Evolutionary conservation across 352 stramenopile species (phyloP), one percentile per base, ranked within the genome.

Genomic region (Pythium aristosporum): DNA sequence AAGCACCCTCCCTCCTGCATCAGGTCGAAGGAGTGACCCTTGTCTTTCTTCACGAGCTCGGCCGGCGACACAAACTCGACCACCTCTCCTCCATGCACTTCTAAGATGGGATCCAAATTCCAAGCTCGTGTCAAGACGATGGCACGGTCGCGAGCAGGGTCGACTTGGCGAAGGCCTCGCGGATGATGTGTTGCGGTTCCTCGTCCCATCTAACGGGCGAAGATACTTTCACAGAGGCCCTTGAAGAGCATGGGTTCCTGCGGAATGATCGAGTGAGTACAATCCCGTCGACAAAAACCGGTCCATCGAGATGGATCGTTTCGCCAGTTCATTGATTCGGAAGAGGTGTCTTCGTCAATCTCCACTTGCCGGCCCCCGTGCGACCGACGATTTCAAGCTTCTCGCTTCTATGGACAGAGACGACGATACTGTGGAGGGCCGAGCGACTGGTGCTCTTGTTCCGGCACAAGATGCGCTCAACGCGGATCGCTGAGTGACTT

Each of bases 71-170:
- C 96, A 60, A 91, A 95, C 63, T 98, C 89, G 5, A 82, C 89
- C 9, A 89, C 67, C 21, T 61, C 50, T 9, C 94, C 94, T 18
- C 81, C 57, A 60, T 96, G 91, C 41, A 62, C 3, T 13, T 54
- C 43, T n/a, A 54, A 46, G 32, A 62, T 46, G 43, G 42, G 55
- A 25, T 62, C 55, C 28, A n/a, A 52, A 10, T n/a, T 52, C n/a
- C 44, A 53, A 34, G 28, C 46, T 62, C 32, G 42, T 43, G 44
- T 62, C 42, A 3, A 62, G 39, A 34, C 55, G 43, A 41, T 62
- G n/a, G 55, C 5, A 43, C 44, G 70, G 99, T 98, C 1, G 93
- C 98, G 2, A 99, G 61, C 36, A 98, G 74, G 0, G 97, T 99
- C 15, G 85, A 98, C 18, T 86, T 61, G 12, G 63, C 69, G 62